Percentiles rank a stretch among this genome's conserved stretches.
phyloP scores from a whole-genome alignment of 108 stramenopile genomes.

The Cyclostephanos tholiformis region DNA sequence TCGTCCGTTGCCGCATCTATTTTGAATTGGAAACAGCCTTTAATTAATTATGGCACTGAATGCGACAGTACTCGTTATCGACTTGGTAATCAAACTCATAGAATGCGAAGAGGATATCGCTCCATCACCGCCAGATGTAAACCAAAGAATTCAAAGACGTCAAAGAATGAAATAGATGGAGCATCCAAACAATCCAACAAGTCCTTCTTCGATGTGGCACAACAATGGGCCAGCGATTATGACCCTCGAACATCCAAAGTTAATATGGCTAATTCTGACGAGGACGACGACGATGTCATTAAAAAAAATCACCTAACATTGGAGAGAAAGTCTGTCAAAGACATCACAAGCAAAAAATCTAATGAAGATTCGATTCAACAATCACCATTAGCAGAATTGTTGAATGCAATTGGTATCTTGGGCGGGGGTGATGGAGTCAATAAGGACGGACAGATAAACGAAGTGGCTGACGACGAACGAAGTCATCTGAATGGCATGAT shows the following conservation, averaged over 20 bases:
- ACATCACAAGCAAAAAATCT: too few species aligned
- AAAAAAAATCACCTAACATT: not conserved
- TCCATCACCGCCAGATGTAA: not conserved
- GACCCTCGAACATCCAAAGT: not conserved
- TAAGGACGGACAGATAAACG: not conserved
- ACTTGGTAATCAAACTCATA: too few species aligned
- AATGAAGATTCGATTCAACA: not conserved
- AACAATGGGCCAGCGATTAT: conserved; percentile 29
- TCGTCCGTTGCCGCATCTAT: too few species aligned
- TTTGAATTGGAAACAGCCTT: too few species aligned
- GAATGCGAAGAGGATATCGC: not conserved
- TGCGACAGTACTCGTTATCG: too few species aligned
- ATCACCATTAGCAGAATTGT: not conserved
- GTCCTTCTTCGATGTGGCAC: conserved; percentile 43
- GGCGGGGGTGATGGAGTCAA: conserved; percentile 3
- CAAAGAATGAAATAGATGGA: not conserved
- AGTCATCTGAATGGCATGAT: conserved; percentile 1
- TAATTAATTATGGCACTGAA: too few species aligned
- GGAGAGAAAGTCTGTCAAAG: not conserved
- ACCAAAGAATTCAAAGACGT: not conserved
- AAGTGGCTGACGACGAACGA: not conserved
- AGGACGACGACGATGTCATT: not conserved
- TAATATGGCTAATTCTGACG: not conserved
- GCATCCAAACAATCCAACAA: conserved; percentile 3
- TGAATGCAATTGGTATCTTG: too few species aligned